Conservation (phyloP, 2,329 filamentous ascomycete genomes). For the Beauveria varroae region DNA sequence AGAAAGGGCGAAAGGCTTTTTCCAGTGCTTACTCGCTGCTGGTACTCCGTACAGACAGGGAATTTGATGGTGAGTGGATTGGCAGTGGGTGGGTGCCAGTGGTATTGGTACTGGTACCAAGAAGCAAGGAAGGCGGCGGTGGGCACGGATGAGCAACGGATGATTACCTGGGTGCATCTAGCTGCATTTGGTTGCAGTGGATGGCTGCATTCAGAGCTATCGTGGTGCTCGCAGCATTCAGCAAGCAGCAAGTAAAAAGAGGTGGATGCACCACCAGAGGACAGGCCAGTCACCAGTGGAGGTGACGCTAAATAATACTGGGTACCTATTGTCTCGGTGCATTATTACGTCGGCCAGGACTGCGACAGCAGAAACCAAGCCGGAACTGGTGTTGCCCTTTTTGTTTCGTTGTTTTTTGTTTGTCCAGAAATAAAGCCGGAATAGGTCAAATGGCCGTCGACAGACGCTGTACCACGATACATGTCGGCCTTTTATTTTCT, state of each 20-base stretch:
- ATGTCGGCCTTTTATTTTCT: neutral
- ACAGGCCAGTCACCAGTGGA: neutral
- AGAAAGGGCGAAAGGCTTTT: no score
- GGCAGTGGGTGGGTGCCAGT: no score
- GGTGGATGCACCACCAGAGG: neutral
- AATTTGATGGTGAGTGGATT: no score
- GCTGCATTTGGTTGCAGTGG: neutral
- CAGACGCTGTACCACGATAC: neutral
- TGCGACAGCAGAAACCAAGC: no score
- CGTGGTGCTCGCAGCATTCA: neutral
- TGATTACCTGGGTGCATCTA: neutral
- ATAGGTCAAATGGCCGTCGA: neutral
- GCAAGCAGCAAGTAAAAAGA: neutral
- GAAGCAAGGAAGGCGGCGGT: no score
- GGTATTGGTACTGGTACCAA: no score
- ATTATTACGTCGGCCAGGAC: neutral
- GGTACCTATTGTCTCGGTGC: neutral
- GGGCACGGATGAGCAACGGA: neutral
- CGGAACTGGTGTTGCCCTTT: neutral
- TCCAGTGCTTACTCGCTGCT: no score
- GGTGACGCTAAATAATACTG: neutral
- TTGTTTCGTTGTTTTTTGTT: neutral
- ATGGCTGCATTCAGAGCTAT: neutral
- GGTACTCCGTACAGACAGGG: no score
- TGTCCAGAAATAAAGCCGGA: neutral